Evolutionary conservation across 148 eudicot genomes (phyloP), one percentile per base, ranked within the genome.

Genomic region (Chenopodium suecicum): DNA sequence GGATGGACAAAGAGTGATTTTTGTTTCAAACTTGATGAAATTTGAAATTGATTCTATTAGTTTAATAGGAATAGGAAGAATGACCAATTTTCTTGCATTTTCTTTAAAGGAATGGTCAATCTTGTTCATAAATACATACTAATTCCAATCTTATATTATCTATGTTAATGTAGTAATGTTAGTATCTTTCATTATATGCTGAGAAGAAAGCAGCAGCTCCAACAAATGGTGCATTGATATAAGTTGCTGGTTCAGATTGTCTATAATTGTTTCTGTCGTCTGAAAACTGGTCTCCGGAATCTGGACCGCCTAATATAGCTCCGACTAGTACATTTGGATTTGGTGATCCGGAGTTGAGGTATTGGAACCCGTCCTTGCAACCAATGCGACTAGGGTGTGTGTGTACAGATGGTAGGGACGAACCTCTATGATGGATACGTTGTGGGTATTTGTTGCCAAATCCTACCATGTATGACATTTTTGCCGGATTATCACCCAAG

Each of bases 191-290:
- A 22, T 86, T 78, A 64, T 85, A 70, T 47, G 89, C 88, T n/a
- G 92, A 85, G 79, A 92, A 94, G 87, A 89, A 94, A 70, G 98
- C 95, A 4, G 85, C 79, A 19, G 91, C 92, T 0, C 98, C 98
- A 66, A 94, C 94, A 82, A 92, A 90, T 0, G 98, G 97, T 19
- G 98, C 97, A 72, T 92, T 94, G 68, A 92, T 92, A 37, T 94
- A 94, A 0, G 98, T 94, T 31, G 98, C 91, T 1, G 98, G 98
- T 82, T 94, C 98, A 14, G 94, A 91, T 75, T 94, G 93, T 78
- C 85, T 82, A 76, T 91, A 94, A 25, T 92, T 91, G 64, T 86
- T 85, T 77, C 98, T 87, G 31, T 91, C 92, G 86, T 94, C 98
- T 0, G 89, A 80, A 16, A 88, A 94, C 0, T 76, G 82, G 73